Evolutionary conservation across 345 rosid species (phyloP), one percentile per base, ranked within the genome.

Genomic region (Reutealis trisperma): DNA sequence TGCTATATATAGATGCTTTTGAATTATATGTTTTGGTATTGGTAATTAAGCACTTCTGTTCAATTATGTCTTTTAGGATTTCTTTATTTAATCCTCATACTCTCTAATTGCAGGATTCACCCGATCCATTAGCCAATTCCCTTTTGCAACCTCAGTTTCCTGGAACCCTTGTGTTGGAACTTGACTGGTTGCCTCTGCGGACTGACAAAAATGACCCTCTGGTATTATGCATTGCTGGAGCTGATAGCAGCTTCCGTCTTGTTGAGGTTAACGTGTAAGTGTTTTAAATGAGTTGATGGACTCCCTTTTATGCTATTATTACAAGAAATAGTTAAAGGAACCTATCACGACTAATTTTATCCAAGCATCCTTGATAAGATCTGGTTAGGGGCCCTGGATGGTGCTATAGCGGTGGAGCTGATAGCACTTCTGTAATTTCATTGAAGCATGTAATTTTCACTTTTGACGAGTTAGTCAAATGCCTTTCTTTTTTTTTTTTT

Each of bases 181-280:
- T 95, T 54, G 98, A 95, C 84, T 95, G 99, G 98, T 82, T 95
- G 88, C 92, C 96, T 70, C 70, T 89, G 83, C 86, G 99, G 81
- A 85, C 85, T 66, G 89, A 91, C 77, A 95, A 83, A 85, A 85
- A 79, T 81, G 98, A 95, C 58, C 99, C 98, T 5, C 88, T 95
- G 77, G 91, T 93, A 75, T 83, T 95, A 66, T 95, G 98, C 85
- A 81, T 95, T 13, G 99, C 97, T 84, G 99, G 97, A 83, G 98
- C 98, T 83, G 99, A 95, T 86, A 85, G 99, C 81, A 93, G 94
- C 85, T 92, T 93, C 81, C 96, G 99, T 75, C 92, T 95, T 67
- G 82, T 93, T 76, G 98, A 93, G 81, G 89, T 93, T 83, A 88
- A 83, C 73, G 78, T 83, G 99, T 95, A 90, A 77, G 99, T 86